Base-by-base conservation (phyloP, 2,329 filamentous ascomycete genomes). In the Penicillium sp. region DNA sequence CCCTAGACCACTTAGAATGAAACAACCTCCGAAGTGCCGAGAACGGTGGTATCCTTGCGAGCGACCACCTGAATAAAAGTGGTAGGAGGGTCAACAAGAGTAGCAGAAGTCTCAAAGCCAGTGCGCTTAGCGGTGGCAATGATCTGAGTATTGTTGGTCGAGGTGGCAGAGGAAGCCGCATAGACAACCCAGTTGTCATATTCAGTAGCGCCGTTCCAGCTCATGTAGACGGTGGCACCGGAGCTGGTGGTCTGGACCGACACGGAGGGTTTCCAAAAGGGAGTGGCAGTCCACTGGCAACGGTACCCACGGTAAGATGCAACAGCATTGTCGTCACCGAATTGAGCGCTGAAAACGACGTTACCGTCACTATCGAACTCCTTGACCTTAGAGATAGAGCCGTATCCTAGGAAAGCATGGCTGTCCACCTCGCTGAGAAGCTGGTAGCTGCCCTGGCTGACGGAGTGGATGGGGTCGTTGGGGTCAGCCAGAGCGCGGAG, bases 121-220 rank as follows among this genome's bases (percentile, higher is more conserved):
- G 57, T 62, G 9, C 69, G 68, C 18, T 58, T 31, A 14, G 63
- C 61, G 20, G 63, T 56, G 11, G 53, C 59, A 20, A 71, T 56
- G 22, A 71, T 56, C 31, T 69, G 57, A 13, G 56, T 61, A 11
- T 55, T 52, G 44, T 66, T 48, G 22, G 54, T 60, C 22, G 62
- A 63, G 13, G 56, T 61, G 11, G 57, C 29, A 7, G 63, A 61
- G 1, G 61, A 22, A 29, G 61, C 62, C 9, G 63, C 61, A 43
- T 72, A 73, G 4, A 77, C 53, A 18, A 67, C 69, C 73, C 74
- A 62, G 24, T 60, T 62, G 37, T 65, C 63, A 46, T 65, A 62
- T 31, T 74, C 72, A 1, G 72, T 75, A 9, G 72, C 73, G 14
- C 73, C 72, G 37, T 72, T 72, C 72, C 73, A 75, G 59, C 73